These are phyloP conservation scores for Colletotrichum cordylinicola DNA, from an alignment of 2,329 filamentous ascomycete genomes.

Conservation along the genomic window DNA sequence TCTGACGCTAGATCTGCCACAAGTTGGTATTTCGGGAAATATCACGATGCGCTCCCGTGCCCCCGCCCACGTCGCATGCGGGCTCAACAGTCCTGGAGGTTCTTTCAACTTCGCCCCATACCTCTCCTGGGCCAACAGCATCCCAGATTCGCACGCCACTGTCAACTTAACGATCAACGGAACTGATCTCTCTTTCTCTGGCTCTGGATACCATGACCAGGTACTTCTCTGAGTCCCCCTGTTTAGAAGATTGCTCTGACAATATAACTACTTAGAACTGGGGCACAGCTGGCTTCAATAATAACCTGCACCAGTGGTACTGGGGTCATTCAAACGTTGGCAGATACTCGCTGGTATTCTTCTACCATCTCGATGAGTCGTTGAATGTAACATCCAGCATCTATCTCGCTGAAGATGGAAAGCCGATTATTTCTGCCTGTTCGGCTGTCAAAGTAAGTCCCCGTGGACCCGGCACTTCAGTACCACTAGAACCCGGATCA, in stretches of 20 bases:
- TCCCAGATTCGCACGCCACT: neutral
- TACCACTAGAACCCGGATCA: neutral
- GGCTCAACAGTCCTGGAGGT: neutral
- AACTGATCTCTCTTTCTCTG: neutral
- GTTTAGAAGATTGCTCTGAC: neutral
- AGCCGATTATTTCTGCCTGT: neutral
- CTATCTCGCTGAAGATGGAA: neutral
- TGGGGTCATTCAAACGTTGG: neutral
- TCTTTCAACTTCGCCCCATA: neutral
- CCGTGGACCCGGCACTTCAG: neutral
- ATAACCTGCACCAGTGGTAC: neutral
- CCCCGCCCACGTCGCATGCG: neutral
- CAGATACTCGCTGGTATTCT: neutral
- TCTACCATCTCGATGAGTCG: neutral
- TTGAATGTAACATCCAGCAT: neutral
- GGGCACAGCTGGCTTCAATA: neutral
- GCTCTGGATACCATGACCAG: neutral
- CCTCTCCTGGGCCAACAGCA: neutral
- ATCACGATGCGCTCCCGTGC: neutral
- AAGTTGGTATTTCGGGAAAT: neutral
- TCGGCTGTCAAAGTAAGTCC: neutral
- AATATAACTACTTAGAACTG: neutral
- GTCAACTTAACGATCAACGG: neutral
- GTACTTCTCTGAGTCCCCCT: neutral
- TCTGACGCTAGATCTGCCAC: neutral